Base-by-base conservation (phyloP, 441 rosid species). In the Pelargonium australe region DNA sequence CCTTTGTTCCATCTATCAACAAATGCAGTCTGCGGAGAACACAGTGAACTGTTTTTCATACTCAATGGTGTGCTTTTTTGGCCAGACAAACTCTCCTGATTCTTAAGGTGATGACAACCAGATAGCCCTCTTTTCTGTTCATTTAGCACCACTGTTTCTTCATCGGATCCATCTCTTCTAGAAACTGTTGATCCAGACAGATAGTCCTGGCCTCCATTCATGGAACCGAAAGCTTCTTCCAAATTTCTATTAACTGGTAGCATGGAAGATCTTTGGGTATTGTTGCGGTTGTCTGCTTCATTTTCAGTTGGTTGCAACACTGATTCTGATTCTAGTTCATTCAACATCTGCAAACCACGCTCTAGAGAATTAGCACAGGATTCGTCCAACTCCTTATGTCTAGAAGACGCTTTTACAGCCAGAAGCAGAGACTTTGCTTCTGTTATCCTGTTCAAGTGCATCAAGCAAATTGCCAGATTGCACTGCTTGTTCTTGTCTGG, bases 381-480 rank as follows among this genome's bases (percentile, higher is more conserved):
- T 2, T 84, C 93, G 6, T 90, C 97, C 84, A 89, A 81, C 45
- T 72, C 70, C 49, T 72, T 72, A 44, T 58, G 67, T 61, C 78
- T 73, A 37, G 81, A 68, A 0, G 85, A 79, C 66, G 51, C 83
- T 79, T 74, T 81, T 47, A 89, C 85, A 8, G 70, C 85, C 70
- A 79, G 77, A 71, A 92, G 77, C 64, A 90, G 78, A 40, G 82
- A 81, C 76, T 80, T 92, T 40, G 97, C 98, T 79, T 92, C 97
- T 7, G 71, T 17, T 28, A 90, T 72, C 68, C 82, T 85, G 78
- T 84, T 85, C 89, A 81, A 85, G 63, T 81, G 83, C 82, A 90
- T 84, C 88, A 92, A 78, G 79, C 96, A 86, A 66, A 90, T 76
- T 0, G 94, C 96, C 7, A 90, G 85, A 79, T 92, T 92, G 77